Conservation (phyloP, 2,329 filamentous ascomycete genomes). For the Botrytis aclada region DNA sequence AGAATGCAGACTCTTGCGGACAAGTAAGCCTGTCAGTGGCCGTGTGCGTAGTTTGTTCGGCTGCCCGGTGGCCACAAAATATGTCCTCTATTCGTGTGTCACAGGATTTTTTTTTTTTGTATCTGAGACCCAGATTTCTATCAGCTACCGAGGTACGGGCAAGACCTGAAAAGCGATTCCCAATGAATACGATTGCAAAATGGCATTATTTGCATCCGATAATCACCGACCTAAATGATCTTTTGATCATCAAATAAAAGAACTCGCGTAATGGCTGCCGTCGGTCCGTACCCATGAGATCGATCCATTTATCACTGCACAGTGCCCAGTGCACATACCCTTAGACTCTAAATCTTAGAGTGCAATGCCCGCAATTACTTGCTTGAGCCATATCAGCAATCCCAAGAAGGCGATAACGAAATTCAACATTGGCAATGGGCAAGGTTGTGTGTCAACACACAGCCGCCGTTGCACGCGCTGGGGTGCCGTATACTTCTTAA, state of each 20-base stretch:
- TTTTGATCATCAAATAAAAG: conserved; percentile 11
- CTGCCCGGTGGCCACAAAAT: conserved; percentile 7
- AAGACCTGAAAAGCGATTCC: not conserved
- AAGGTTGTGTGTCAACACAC: conserved; percentile 13
- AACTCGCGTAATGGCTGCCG: not conserved
- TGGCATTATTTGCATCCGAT: not conserved
- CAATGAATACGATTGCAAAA: not conserved
- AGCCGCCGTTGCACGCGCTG: conserved; percentile 16
- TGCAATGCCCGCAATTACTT: not conserved
- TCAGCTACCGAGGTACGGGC: not conserved
- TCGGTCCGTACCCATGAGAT: conserved; percentile 12
- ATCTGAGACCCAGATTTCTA: not conserved
- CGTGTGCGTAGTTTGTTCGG: not conserved
- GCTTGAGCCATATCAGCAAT: not conserved
- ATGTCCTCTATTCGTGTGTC: not conserved
- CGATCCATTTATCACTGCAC: not conserved
- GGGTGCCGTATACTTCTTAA: not conserved
- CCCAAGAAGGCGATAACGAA: not conserved
- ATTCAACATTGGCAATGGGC: not conserved
- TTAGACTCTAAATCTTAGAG: not conserved
- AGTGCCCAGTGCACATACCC: conserved; percentile 6
- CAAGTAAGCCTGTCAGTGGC: not conserved
- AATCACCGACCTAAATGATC: not conserved
- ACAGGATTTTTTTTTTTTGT: conserved; percentile 5
- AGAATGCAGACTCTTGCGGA: not conserved